Percentiles rank a stretch among this genome's conserved stretches.
These are phyloP conservation scores for Fusarium compactum DNA, from an alignment of 2,329 filamentous ascomycete genomes.

Conservation along the genomic window DNA sequence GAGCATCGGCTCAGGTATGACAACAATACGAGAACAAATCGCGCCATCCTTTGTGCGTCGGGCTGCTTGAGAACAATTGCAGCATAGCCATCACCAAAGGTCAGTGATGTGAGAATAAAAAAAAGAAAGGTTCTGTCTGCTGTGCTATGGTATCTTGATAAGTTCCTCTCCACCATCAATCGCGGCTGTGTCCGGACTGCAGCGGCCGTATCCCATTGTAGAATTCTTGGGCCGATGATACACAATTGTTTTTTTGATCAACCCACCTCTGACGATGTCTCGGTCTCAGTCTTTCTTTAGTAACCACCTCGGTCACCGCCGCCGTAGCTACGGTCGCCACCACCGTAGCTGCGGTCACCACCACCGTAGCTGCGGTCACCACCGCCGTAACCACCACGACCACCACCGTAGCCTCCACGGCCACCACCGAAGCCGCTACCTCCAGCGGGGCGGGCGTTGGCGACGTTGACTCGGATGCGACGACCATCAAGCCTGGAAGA, in stretches of 20 bases:
- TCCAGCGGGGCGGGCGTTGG: neutral
- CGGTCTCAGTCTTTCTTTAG: neutral
- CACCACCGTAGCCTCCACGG: neutral
- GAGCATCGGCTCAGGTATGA: slow-evolving; percentile 2
- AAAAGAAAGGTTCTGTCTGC: slow-evolving; percentile 7
- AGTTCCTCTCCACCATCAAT: slow-evolving; percentile 6
- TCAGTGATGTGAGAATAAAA: slow-evolving; percentile 2
- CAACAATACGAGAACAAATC: neutral
- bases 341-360: neutral
- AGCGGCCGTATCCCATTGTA: slow-evolving; percentile 5
- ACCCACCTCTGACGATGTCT: neutral
- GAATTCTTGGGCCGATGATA: neutral
- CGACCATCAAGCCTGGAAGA: neutral
- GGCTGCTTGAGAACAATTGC: neutral
- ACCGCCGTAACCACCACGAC: neutral
- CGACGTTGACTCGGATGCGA: slow-evolving; percentile 2
- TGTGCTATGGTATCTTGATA: slow-evolving; percentile 11
- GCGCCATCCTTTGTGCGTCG: neutral
- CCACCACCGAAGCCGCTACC: neutral
- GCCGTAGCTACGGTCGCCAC: neutral
- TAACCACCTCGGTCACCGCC: slow-evolving; percentile 3
- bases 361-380: neutral
- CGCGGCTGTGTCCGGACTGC: neutral
- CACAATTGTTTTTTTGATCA: neutral
- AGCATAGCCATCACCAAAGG: neutral